Evolutionary conservation across 331 rosid species (phyloP), one percentile per base, ranked within the genome.

Genomic region (Ulmus americana): DNA sequence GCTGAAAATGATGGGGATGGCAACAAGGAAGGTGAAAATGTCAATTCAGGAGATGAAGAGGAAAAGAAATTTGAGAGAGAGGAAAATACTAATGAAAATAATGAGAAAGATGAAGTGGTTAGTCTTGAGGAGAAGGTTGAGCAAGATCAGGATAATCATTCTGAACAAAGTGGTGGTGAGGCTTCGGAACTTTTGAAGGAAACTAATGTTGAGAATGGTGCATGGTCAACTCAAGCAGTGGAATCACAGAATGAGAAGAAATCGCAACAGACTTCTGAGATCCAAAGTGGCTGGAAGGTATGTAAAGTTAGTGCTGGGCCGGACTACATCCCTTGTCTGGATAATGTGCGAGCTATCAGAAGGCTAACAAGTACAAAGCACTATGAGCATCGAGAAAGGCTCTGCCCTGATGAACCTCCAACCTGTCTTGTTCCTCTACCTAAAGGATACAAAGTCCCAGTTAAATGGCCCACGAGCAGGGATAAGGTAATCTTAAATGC

Each of bases 271-370:
- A 66, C 77, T 63, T 66, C 79, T 50, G 45, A 49, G 59, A 74
- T 45, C 67, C 65, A 59, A 58, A 83, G 51, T 54, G 73, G 53
- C 63, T 85, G 94, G 97, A 85, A 82, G 72, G 72, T 90, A 61
- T 90, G 97, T 69, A 83, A 85, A n/a, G 73, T 77, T 63, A 81
- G 88, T 35, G 72, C 97, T 5, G 92, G 90, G 76, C 70, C 97
- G 10, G 97, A 90, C 52, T 90, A 87, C 81, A 90, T 90, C 53
- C 95, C 95, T 77, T 90, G 97, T 70, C 85, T 87, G 49, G 97
- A 90, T 69, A 85, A 90, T 74, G 78, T 67, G 90, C 45, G 75
- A 68, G 73, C 88, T 39, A 81, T 90, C 71, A 83, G 55, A 60
- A 78, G 16, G 75, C 95, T 90, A 63, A 75, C 1, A 59, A 81